Evolutionary conservation across 805 yeast species (phyloP), one percentile per base, ranked within the genome.

Genomic region (Tetrapisispora nanseiensis): DNA sequence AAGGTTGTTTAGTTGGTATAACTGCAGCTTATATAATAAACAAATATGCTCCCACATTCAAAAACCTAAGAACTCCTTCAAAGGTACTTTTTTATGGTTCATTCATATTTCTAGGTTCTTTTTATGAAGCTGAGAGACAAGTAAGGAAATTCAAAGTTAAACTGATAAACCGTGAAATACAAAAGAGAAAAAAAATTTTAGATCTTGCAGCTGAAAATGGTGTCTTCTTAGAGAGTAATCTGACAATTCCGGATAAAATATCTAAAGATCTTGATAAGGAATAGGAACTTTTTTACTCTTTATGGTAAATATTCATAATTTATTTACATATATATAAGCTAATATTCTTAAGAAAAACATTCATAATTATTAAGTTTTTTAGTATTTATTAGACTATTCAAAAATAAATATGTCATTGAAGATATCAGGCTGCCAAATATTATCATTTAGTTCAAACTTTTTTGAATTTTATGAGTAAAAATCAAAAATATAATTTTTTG

Each of bases 191-290:
- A 28, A 59, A 51, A 40, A 51, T 68, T 23, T 41, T 69, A 28
- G 70, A 67, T 43, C 67, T 65, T 28, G 72, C 72, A 20, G 72
- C 72, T 7, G 72, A 68, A 24, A 59, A 68, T 42, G 73, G 72
- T 1, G 55, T 67, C 19, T 68, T 65, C 37, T 43, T 68, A 32
- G 71, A 68, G 39, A 69, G 63, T 35, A 65, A 55, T 33, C n/a
- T 39, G 11, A 29, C 35, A 13, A n/a, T 31, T 2, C 39, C 39
- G 16, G 38, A 19, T 4, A 11, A 28, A 13, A 16, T 19, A 15
- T 15, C 13, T 3, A 26, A 16, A 13, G 18, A 29, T 24, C 4
- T 29, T 16, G 10, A 7, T 5, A 23, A 23, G 6, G 24, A 21
- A 15, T 22, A 13, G 10, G 4, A 8, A 32, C 8, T 12, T 13